Percentiles rank a stretch among this genome's conserved stretches.
Conservation (phyloP, 2,329 filamentous ascomycete species). For the Knufia petricola region DNA sequence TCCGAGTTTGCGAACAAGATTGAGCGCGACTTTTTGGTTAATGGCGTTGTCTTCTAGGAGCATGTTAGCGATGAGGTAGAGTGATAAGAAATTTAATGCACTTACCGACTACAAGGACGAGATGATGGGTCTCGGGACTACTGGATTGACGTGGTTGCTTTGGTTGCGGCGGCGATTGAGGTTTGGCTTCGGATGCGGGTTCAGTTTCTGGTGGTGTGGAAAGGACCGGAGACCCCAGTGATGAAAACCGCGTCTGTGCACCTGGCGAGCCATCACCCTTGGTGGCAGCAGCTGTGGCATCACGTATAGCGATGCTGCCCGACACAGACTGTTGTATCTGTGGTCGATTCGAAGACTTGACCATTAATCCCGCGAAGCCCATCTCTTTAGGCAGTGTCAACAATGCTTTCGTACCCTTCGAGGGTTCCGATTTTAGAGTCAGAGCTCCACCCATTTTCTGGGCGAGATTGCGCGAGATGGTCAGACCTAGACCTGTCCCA, state of each 20-base stretch:
- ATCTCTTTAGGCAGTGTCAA: constrained; percentile 24
- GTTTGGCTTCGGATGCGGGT: too few species aligned
- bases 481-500: constrained; percentile 48
- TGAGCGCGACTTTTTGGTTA: constrained; percentile 30
- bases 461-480: constrained; percentile 48
- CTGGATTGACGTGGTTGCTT: neutral
- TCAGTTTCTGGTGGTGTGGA: too few species aligned
- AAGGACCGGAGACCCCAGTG: too few species aligned
- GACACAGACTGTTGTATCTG: neutral
- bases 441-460: constrained; percentile 49
- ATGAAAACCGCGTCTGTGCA: too few species aligned
- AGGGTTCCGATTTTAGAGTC: constrained; percentile 31
- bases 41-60: constrained; percentile 36
- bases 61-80: constrained; percentile 24
- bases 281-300: too few species aligned
- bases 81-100: too few species aligned
- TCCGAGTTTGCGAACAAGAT: constrained; percentile 5
- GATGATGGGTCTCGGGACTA: neutral
- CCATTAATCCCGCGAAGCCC: constrained; percentile 31
- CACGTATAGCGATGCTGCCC: neutral
- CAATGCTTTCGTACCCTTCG: constrained; percentile 23
- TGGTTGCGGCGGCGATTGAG: too few species aligned
- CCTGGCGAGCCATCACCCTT: too few species aligned
- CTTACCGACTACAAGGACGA: neutral
- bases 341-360: constrained; percentile 27